Conservation (phyloP, 768 basidiomycete genomes). For the Mycena leptocephala region DNA sequence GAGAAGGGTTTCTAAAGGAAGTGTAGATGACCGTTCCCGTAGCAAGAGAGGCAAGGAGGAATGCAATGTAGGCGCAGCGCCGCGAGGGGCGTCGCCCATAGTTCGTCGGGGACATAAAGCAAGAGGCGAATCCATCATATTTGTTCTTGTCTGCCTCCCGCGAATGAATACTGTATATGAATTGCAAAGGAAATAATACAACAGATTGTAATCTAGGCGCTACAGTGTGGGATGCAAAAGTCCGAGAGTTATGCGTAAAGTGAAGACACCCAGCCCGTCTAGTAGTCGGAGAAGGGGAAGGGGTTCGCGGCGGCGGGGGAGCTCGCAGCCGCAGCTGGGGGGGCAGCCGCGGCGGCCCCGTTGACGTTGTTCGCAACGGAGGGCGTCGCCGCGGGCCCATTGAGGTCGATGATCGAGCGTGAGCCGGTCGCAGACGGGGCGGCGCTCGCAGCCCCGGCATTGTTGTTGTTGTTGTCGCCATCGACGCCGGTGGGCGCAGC, state of each 20-base stretch:
- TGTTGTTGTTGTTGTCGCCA: not conserved
- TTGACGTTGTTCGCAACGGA: not conserved
- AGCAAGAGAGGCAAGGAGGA: too few species aligned
- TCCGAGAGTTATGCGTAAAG: not conserved
- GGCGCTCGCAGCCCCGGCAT: not conserved
- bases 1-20: too few species aligned
- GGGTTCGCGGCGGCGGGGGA: constrained; percentile 14
- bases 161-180: too few species aligned
- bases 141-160: too few species aligned
- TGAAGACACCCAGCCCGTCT: not conserved
- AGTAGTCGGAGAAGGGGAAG: constrained; percentile 31
- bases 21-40: too few species aligned
- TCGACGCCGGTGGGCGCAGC: not conserved
- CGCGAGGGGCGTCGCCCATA: too few species aligned
- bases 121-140: too few species aligned
- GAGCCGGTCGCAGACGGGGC: not conserved
- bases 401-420: constrained; percentile 17
- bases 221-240: not conserved
- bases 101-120: too few species aligned
- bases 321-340: not conserved
- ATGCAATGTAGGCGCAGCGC: too few species aligned
- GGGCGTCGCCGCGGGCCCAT: not conserved
- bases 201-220: not conserved
- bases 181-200: not conserved
- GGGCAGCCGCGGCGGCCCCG: not conserved